These are phyloP conservation scores for Aspergillus ibericus DNA, from an alignment of 2,329 filamentous ascomycete species.

Conservation along the genomic window DNA sequence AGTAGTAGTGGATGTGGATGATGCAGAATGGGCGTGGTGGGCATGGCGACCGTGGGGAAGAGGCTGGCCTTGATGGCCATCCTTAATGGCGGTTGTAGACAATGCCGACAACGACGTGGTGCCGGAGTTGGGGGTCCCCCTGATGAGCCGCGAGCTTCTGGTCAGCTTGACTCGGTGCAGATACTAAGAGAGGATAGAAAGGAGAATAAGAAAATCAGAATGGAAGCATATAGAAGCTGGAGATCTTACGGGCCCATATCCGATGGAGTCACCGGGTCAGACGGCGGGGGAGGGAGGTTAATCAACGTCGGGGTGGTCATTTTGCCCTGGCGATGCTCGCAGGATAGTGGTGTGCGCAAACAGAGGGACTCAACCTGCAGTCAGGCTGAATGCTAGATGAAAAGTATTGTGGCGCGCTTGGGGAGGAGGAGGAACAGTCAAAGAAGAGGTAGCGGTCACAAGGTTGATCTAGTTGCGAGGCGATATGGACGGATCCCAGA, in stretches of 20 bases:
- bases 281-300: slow-evolving; percentile 78
- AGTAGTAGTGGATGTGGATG: slow-evolving; percentile 65
- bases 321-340: not conserved
- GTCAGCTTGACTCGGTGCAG: slow-evolving; percentile 14
- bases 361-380: not conserved
- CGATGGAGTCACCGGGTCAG: slow-evolving; percentile 80
- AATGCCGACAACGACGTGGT: slow-evolving; percentile 89
- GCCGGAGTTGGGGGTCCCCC: slow-evolving; percentile 88
- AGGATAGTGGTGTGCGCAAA: not conserved
- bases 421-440: not conserved
- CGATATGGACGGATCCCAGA: not conserved
- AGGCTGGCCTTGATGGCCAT: slow-evolving; percentile 83
- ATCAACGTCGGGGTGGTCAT: slow-evolving; percentile 67
- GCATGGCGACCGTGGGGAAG: slow-evolving; percentile 58
- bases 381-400: not conserved
- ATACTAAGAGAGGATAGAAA: slow-evolving; percentile 10
- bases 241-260: slow-evolving; percentile 76
- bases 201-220: slow-evolving; percentile 5
- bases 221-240: slow-evolving; percentile 10
- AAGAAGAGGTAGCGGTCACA: not conserved
- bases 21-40: slow-evolving; percentile 57
- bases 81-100: slow-evolving; percentile 93
- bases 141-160: slow-evolving; percentile 39
- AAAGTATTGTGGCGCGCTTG: not conserved
- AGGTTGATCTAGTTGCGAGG: not conserved